Percentiles rank a stretch among this genome's conserved stretches.
phyloP scores from a whole-genome alignment of 2,329 filamentous ascomycete genomes.

The Alternaria gansuensis region DNA sequence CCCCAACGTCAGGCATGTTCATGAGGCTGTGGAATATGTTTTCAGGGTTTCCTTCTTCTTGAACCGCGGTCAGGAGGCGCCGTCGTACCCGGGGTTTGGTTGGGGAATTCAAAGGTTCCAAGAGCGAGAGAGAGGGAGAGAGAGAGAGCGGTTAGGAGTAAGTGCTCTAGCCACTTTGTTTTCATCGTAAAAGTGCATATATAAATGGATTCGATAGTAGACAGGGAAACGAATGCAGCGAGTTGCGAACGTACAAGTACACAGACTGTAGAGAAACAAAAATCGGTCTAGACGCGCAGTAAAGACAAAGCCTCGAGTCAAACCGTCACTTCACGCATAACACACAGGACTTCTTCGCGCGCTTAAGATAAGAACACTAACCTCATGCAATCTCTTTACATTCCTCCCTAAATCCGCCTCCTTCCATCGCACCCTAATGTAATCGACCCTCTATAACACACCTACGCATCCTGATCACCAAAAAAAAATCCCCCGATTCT shows the following conservation, averaged over 20 bases:
- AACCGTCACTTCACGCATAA: too few species aligned
- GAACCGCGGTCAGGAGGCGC: not conserved
- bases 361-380: not conserved
- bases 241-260: too few species aligned
- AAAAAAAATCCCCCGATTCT: not conserved
- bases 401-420: fast-evolving
- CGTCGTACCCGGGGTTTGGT: not conserved
- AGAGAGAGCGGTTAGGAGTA: not conserved
- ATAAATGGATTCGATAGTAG: too few species aligned
- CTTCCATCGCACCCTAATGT: not conserved
- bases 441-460: not conserved
- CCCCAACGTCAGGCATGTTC: not conserved
- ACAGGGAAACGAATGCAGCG: too few species aligned
- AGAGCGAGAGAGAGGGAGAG: not conserved
- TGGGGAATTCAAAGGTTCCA: too few species aligned
- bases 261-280: too few species aligned
- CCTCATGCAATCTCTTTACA: not conserved
- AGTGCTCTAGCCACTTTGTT: too few species aligned
- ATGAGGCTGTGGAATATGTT: not conserved
- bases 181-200: not conserved
- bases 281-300: not conserved
- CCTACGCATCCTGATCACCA: not conserved
- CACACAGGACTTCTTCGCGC: too few species aligned
- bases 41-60: not conserved
- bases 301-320: not conserved